phyloP scores from a whole-genome alignment of 805 yeast species.

The Candida orba region DNA sequence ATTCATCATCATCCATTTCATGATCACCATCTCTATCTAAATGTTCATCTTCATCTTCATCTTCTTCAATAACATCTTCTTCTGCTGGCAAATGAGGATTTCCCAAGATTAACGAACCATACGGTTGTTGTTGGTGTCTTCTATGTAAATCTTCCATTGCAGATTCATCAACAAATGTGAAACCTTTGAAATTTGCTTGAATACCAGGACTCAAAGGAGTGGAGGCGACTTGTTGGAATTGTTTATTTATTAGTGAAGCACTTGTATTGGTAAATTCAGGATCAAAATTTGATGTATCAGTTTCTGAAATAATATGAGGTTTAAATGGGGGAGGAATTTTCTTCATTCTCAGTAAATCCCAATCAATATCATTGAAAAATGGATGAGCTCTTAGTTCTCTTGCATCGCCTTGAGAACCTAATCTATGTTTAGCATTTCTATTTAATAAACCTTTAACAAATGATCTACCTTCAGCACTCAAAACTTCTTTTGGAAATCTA shows the following conservation, averaged over 20 bases:
- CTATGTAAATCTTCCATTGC: constrained; percentile 80
- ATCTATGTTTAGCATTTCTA: constrained; percentile 91
- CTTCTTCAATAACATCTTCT: constrained; percentile 77
- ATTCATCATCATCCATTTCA: constrained; percentile 72
- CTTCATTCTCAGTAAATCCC: constrained; percentile 73
- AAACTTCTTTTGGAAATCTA: constrained; percentile 91
- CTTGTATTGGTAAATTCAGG: constrained; percentile 95
- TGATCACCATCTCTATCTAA: constrained; percentile 40
- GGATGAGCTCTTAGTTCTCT: constrained; percentile 88
- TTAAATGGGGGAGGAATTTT: constrained; percentile 94
- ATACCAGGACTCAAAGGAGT: constrained; percentile 92
- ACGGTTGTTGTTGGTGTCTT: constrained; percentile 24
- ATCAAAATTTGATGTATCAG: constrained; percentile 94
- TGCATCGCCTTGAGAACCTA: constrained; percentile 90
- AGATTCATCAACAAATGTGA: constrained; percentile 92
- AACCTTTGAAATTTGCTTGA: constrained; percentile 95
- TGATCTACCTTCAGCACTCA: constrained; percentile 87
- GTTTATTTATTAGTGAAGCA: constrained; percentile 71
- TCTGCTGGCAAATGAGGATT: constrained; percentile 76
- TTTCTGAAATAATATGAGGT: constrained; percentile 85
- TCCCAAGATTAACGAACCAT: constrained; percentile 73
- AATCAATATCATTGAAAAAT: constrained; percentile 85
- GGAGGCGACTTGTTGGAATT: constrained; percentile 41
- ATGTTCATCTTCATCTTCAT: constrained; percentile 44
- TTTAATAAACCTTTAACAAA: constrained; percentile 93